These are phyloP conservation scores for Brachypodium distachyon DNA, from an alignment of 202 grass and related monocot species.

Conservation along the genomic window DNA sequence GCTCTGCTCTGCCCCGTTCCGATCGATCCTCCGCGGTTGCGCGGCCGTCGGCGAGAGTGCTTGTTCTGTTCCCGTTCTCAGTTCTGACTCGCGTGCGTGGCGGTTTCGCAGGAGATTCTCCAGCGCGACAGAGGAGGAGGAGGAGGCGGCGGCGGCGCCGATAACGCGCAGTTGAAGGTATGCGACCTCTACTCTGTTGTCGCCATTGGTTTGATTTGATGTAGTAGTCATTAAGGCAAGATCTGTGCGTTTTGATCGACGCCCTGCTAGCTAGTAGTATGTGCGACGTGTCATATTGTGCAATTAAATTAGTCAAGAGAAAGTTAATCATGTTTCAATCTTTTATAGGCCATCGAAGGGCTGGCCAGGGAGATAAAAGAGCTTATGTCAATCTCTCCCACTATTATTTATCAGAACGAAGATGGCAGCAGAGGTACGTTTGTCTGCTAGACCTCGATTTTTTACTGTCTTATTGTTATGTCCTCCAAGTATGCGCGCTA, in stretches of 20 bases:
- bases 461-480: background rate
- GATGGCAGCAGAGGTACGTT: slow-evolving; percentile 37
- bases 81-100: background rate
- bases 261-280: background rate
- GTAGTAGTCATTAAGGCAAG: background rate
- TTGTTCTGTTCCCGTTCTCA: background rate
- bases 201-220: background rate
- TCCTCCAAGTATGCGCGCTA: background rate
- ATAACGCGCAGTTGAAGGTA: background rate
- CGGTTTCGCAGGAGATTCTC: background rate
- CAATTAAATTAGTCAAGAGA: background rate
- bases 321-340: background rate
- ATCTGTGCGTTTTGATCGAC: background rate
- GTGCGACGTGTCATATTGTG: background rate
- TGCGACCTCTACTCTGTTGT: background rate
- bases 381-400: background rate
- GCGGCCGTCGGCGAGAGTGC: background rate
- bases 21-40: background rate
- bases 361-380: slow-evolving; percentile 27
- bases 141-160: background rate
- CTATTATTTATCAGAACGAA: slow-evolving; percentile 30
- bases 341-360: slow-evolving; percentile 12
- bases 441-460: background rate
- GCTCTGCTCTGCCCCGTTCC: too few relatives aligned
- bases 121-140: background rate